Percentiles rank a stretch among this genome's conserved stretches.
phyloP scores from a whole-genome alignment of 176 grass and related monocot genomes.

The Cenchrus fungigraminus region DNA sequence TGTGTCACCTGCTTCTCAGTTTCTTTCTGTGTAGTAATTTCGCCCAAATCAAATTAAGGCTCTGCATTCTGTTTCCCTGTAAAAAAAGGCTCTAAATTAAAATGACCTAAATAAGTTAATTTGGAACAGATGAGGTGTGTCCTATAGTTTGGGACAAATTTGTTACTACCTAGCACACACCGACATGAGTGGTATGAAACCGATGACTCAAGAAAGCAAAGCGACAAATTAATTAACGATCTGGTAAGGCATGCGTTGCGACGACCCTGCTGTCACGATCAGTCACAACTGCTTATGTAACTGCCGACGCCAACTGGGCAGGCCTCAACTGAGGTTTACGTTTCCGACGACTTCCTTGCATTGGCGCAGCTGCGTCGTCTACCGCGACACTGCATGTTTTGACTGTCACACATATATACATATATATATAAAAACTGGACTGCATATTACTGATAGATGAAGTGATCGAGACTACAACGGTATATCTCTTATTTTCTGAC shows the following conservation, averaged over 20 bases:
- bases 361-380: not conserved
- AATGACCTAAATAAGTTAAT: too few species aligned
- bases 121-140: too few species aligned
- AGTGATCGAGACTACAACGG: not conserved
- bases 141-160: too few species aligned
- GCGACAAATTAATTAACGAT: not conserved
- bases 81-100: too few species aligned
- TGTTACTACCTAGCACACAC: not conserved
- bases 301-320: not conserved
- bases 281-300: constrained; percentile 10
- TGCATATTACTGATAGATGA: not conserved
- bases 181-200: not conserved
- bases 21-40: not conserved
- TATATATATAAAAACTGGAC: too few species aligned
- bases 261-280: not conserved
- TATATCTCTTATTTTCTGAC: not conserved
- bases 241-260: not conserved
- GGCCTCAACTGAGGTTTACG: not conserved
- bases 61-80: too few species aligned
- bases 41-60: too few species aligned
- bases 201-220: not conserved
- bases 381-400: not conserved
- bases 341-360: not conserved
- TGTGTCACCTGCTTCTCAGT: not conserved
- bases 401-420: not conserved